phyloP scores from a whole-genome alignment of 202 grass and related monocot species.

The Cymbopogon flexuosus region DNA sequence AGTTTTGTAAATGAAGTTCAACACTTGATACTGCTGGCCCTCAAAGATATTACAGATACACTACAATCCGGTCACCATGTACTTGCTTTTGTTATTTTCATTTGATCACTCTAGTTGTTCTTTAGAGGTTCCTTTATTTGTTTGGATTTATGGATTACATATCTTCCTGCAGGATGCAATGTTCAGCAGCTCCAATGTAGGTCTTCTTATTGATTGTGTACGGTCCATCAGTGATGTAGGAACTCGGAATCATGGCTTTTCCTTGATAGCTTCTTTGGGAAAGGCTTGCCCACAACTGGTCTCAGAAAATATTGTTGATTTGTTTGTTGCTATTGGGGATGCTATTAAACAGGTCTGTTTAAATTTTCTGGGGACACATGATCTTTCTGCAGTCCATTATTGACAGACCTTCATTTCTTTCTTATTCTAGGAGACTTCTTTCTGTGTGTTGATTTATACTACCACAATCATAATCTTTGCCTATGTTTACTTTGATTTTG shows the following conservation, averaged over 20 bases:
- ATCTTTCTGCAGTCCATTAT: constrained; percentile 13
- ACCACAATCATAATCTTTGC: background rate
- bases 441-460: background rate
- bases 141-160: constrained; percentile 27
- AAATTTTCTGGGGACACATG: constrained; percentile 10
- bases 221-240: constrained; percentile 45
- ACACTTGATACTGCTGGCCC: constrained; percentile 62
- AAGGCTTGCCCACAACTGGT: constrained; percentile 60
- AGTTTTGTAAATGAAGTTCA: constrained; percentile 58
- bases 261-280: constrained; percentile 68
- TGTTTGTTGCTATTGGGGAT: constrained; percentile 83
- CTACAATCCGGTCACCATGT: constrained; percentile 43
- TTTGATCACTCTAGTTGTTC: constrained; percentile 9
- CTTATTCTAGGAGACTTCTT: background rate
- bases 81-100: constrained; percentile 24
- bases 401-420: background rate
- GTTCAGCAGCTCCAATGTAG: constrained; percentile 50
- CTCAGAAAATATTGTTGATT: constrained; percentile 64
- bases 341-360: constrained; percentile 72
- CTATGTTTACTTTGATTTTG: background rate
- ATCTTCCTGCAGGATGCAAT: constrained; percentile 59
- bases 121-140: background rate
- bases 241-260: constrained; percentile 70
- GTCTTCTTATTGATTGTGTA: constrained; percentile 57
- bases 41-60: constrained; percentile 89